These are phyloP conservation scores for Trichoderma koningii DNA, from an alignment of 2,329 filamentous ascomycete species.

Conservation along the genomic window DNA sequence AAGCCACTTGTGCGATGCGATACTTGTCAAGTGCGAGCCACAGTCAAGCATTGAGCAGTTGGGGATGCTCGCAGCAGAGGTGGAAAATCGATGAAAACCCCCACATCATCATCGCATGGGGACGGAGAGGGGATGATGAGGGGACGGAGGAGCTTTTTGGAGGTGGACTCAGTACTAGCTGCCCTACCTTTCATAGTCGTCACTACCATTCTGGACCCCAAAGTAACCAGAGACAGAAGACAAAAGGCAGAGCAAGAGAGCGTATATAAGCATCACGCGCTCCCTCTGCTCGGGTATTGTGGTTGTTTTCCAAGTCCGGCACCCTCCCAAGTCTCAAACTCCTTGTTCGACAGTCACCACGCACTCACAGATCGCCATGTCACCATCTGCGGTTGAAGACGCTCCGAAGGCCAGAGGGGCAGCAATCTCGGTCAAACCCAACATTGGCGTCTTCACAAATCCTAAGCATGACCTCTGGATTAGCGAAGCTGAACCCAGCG, in stretches of 20 bases:
- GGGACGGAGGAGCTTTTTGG: not conserved
- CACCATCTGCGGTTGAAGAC: conserved; percentile 42
- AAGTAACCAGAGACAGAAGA: not conserved
- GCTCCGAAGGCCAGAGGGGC: conserved; percentile 32
- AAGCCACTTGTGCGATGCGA: conserved; percentile 14
- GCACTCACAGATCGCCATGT: conserved; percentile 35
- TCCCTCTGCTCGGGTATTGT: not conserved
- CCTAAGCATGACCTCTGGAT: conserved; percentile 91
- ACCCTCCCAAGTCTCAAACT: not conserved
- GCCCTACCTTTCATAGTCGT: conserved; percentile 22
- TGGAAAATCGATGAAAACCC: not conserved
- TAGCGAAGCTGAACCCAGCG: conserved; percentile 71
- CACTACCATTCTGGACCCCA: not conserved
- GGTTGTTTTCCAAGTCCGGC: not conserved
- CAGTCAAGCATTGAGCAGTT: conserved; percentile 5
- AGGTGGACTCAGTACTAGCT: conserved; percentile 1
- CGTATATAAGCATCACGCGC: not conserved
- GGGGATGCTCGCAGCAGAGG: conserved; percentile 13
- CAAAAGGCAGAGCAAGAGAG: not conserved
- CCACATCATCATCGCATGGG: conserved; percentile 17
- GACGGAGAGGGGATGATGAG: conserved; percentile 17
- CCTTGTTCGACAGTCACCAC: not conserved
- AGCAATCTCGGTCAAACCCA: conserved; percentile 60
- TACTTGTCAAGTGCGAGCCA: not conserved
- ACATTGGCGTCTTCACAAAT: conserved; percentile 96